These are phyloP conservation scores for Capsicum rhomboideum DNA, from an alignment of 257 asterid species.

Conservation along the genomic window DNA sequence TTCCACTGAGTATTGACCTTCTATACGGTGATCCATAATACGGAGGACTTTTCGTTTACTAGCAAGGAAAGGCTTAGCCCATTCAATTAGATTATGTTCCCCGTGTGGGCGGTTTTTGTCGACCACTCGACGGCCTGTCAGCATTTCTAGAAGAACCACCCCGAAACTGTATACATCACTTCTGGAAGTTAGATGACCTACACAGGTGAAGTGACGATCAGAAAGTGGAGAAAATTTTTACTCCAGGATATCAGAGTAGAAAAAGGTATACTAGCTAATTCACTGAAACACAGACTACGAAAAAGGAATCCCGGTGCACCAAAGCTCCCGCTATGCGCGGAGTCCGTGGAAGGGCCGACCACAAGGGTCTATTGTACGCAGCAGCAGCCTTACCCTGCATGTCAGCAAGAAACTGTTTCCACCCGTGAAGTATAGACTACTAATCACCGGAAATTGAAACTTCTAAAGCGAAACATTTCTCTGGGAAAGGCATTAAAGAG, in stretches of 20 bases:
- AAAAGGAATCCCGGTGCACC: too few relatives aligned
- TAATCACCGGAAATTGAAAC: too few relatives aligned
- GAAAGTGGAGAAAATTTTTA: not conserved
- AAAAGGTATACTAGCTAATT: too few relatives aligned
- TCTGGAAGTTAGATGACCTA: conserved; percentile 36
- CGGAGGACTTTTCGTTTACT: conserved; percentile 29
- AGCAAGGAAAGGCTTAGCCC: conserved; percentile 35
- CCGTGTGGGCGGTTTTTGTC: conserved; percentile 36
- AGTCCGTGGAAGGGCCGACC: too few relatives aligned
- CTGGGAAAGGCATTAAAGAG: too few relatives aligned
- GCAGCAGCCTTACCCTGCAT: too few relatives aligned
- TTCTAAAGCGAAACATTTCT: too few relatives aligned
- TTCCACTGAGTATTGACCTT: conserved; percentile 33
- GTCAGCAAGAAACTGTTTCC: too few relatives aligned
- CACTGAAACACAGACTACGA: too few relatives aligned
- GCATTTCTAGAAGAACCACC: conserved; percentile 40
- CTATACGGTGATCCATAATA: conserved; percentile 31
- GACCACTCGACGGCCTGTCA: conserved; percentile 33
- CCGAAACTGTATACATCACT: conserved; percentile 42
- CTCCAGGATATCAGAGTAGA: not conserved
- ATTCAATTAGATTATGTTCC: conserved; percentile 36
- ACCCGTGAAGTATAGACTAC: too few relatives aligned
- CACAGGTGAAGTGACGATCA: conserved; percentile 2
- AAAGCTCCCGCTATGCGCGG: too few relatives aligned
- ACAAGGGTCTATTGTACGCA: too few relatives aligned